Percentiles rank a stretch among this genome's conserved stretches.
Conservation (phyloP, 1,139 yeast genomes). For the Pichia sp. region DNA sequence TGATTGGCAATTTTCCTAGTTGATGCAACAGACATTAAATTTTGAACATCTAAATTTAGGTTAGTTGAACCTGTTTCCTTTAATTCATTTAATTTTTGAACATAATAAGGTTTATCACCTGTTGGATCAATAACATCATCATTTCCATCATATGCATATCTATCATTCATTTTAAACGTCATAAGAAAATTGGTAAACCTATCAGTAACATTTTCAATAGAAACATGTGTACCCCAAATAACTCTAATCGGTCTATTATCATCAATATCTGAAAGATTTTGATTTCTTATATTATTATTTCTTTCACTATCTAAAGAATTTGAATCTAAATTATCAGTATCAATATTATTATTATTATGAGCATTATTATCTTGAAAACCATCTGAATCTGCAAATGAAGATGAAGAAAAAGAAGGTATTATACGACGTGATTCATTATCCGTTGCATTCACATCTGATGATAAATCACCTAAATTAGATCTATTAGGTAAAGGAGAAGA, state of each 20-base stretch:
- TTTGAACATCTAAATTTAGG: conserved; percentile 76
- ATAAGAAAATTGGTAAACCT: conserved; percentile 76
- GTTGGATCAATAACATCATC: conserved; percentile 39
- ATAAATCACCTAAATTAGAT: conserved; percentile 19
- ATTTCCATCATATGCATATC: conserved; percentile 47
- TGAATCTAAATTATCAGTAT: not conserved
- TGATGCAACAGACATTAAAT: conserved; percentile 67
- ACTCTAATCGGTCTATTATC: conserved; percentile 67
- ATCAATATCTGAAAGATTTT: not conserved
- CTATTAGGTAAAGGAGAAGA: conserved; percentile 25
- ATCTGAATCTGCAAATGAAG: conserved; percentile 11
- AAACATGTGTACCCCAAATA: conserved; percentile 98
- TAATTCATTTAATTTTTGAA: conserved; percentile 67
- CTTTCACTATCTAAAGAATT: not conserved
- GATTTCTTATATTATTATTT: not conserved
- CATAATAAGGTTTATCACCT: conserved; percentile 64
- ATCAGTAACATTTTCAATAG: conserved; percentile 79
- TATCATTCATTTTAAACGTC: conserved; percentile 73
- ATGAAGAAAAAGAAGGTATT: conserved; percentile 21
- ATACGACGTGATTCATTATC: conserved; percentile 5
- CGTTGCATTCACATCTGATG: conserved; percentile 18
- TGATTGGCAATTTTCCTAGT: conserved; percentile 80
- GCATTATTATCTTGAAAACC: not conserved
- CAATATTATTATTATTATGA: not conserved
- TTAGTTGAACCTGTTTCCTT: conserved; percentile 73